Evolutionary conservation across 2,329 filamentous ascomycete genomes (phyloP).

Genomic region (Curvularia hawaiiensis): DNA sequence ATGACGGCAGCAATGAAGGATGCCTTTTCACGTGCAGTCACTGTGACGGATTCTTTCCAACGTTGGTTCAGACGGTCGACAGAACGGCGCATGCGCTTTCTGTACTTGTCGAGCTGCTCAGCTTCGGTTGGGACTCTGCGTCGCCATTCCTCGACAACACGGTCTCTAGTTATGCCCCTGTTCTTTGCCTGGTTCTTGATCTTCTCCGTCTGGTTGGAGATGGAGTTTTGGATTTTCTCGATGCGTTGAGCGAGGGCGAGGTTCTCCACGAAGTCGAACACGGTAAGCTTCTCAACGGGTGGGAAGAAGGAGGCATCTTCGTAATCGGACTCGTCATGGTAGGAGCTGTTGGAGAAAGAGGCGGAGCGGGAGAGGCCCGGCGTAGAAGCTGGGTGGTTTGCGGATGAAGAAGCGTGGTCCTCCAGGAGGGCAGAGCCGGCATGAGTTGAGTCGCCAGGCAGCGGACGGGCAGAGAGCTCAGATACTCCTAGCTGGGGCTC

Average conservation of each 20-base stretch:
- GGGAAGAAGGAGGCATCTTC: slow-evolving; percentile 68
- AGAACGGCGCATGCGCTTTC: slow-evolving; percentile 81
- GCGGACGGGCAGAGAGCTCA: slow-evolving; percentile 27
- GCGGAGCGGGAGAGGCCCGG: slow-evolving; percentile 71
- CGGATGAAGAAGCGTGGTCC: slow-evolving; percentile 54
- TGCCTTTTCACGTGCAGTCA: slow-evolving; percentile 89
- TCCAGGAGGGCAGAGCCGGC: slow-evolving; percentile 34
- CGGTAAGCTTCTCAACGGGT: slow-evolving; percentile 84
- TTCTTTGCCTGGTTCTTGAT: slow-evolving; percentile 83
- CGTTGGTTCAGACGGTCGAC: slow-evolving; percentile 85
- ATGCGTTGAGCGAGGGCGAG: slow-evolving; percentile 86
- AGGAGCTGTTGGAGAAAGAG: slow-evolving; percentile 85
- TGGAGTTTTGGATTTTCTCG: slow-evolving; percentile 84
- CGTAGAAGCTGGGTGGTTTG: slow-evolving; percentile 54
- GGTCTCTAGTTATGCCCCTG: slow-evolving; percentile 79
- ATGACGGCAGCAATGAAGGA: slow-evolving; percentile 95
- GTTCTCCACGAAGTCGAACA: slow-evolving; percentile 95
- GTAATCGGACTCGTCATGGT: slow-evolving; percentile 83
- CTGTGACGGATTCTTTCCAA: slow-evolving; percentile 89
- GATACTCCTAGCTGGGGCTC: slow-evolving; percentile 40
- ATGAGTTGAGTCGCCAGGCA: slow-evolving; percentile 35
- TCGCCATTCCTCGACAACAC: slow-evolving; percentile 92
- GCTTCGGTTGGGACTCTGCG: slow-evolving; percentile 84
- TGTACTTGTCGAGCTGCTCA: slow-evolving; percentile 90
- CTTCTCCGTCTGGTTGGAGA: slow-evolving; percentile 83